Conservation (phyloP, 345 rosid species). For the Ricinus communis region DNA sequence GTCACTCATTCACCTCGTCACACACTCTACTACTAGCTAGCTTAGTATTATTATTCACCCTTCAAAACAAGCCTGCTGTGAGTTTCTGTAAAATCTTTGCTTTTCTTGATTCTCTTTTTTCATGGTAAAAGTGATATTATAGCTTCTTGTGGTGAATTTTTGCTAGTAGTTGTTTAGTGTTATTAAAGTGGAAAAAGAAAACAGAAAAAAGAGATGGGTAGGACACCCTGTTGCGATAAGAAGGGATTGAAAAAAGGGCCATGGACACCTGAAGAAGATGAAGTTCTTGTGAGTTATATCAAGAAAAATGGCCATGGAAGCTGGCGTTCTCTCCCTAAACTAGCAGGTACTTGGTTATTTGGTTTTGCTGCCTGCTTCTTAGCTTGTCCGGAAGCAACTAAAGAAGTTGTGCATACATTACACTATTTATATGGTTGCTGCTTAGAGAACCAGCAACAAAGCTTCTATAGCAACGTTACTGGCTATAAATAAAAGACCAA, state of each 20-base stretch:
- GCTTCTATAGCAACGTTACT: no score
- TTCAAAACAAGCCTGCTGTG: no score
- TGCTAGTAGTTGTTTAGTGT: background rate
- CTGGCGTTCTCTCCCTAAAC: conserved; percentile 43
- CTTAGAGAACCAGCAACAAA: background rate
- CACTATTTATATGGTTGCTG: no score
- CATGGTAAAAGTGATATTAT: background rate
- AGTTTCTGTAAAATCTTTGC: background rate
- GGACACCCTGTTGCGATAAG: conserved; percentile 40
- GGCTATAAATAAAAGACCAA: no score
- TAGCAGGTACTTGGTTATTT: conserved; percentile 18
- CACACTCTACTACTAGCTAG: no score
- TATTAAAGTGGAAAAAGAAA: background rate
- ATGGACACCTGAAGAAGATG: conserved; percentile 40
- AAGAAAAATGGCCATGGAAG: conserved; percentile 37
- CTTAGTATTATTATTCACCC: background rate
- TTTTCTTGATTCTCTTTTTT: background rate
- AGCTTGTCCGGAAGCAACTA: background rate
- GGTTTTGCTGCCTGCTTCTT: background rate
- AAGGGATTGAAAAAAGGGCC: conserved; percentile 42
- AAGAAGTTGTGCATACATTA: background rate
- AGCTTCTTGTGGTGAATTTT: background rate
- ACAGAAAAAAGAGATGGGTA: conserved; percentile 21
- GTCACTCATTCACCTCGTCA: background rate
- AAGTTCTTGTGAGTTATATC: conserved; percentile 30